Evolutionary conservation across 2,329 filamentous ascomycete genomes (phyloP).

Genomic region (Diaporthe batatas): DNA sequence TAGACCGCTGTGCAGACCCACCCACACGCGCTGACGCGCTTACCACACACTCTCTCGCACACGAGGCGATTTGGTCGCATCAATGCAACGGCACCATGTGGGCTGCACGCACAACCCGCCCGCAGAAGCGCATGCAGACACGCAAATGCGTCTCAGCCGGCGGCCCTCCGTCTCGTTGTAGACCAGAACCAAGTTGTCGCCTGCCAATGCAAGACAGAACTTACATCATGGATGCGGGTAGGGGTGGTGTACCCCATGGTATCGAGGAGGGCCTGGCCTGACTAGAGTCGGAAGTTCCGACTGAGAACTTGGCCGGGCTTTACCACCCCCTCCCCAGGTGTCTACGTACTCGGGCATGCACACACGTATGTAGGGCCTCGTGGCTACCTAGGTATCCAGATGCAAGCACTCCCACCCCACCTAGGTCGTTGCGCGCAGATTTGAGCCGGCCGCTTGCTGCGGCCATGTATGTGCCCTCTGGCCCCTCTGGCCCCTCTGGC

Average conservation of each 20-base stretch:
- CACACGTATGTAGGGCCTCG: neutral
- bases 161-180: neutral
- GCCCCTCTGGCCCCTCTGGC: too few relatives aligned
- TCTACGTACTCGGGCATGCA: neutral
- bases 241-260: too few relatives aligned
- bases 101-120: too few relatives aligned
- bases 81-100: constrained; percentile 29
- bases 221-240: too few relatives aligned
- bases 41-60: neutral
- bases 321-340: neutral
- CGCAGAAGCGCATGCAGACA: constrained; percentile 6
- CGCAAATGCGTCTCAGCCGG: constrained; percentile 2
- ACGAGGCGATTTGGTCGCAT: constrained; percentile 24
- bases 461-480: neutral
- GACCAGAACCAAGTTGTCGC: neutral
- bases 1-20: neutral
- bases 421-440: constrained; percentile 13
- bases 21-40: neutral
- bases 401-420: neutral
- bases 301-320: neutral
- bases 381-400: neutral
- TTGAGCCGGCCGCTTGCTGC: constrained; percentile 20
- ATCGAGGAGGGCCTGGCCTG: neutral
- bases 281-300: neutral
- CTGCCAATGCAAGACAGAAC: neutral